Evolutionary conservation across 345 rosid genomes (phyloP).

Genomic region (Pseudoturritis turrita): DNA sequence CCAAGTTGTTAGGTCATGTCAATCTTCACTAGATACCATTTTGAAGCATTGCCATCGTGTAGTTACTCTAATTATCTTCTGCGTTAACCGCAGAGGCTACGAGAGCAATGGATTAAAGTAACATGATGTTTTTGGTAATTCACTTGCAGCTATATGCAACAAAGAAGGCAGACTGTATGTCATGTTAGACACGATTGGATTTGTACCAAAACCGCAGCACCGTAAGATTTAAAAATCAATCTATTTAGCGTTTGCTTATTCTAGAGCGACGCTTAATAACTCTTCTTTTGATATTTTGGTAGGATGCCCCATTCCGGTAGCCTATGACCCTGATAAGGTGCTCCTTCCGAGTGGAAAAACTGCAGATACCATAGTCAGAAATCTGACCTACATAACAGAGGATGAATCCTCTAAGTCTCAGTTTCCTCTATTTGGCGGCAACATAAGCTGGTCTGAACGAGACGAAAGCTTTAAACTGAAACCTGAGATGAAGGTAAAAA

Average conservation of each 20-base stretch:
- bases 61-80: neutral
- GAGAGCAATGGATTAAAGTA: neutral
- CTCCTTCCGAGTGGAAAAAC: constrained; percentile 63
- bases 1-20: neutral
- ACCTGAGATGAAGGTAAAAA: constrained; percentile 72
- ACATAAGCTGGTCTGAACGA: constrained; percentile 75
- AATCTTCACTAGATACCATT: too few relatives aligned
- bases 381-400: constrained; percentile 57
- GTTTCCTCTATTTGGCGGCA: constrained; percentile 82
- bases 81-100: neutral
- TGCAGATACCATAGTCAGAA: constrained; percentile 43
- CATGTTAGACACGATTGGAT: constrained; percentile 65
- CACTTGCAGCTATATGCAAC: constrained; percentile 70
- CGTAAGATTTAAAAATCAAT: constrained; percentile 46
- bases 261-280: neutral
- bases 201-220: constrained; percentile 64
- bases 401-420: constrained; percentile 49
- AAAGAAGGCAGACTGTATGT: constrained; percentile 74
- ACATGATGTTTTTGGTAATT: constrained; percentile 13
- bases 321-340: constrained; percentile 57
- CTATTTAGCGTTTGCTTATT: neutral
- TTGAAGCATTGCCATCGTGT: neutral
- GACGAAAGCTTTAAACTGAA: constrained; percentile 70
- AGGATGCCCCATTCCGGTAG: constrained; percentile 84
- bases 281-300: constrained; percentile 14